These are phyloP conservation scores for Eucalyptus polybractea DNA, from an alignment of 345 rosid genomes.

Conservation along the genomic window DNA sequence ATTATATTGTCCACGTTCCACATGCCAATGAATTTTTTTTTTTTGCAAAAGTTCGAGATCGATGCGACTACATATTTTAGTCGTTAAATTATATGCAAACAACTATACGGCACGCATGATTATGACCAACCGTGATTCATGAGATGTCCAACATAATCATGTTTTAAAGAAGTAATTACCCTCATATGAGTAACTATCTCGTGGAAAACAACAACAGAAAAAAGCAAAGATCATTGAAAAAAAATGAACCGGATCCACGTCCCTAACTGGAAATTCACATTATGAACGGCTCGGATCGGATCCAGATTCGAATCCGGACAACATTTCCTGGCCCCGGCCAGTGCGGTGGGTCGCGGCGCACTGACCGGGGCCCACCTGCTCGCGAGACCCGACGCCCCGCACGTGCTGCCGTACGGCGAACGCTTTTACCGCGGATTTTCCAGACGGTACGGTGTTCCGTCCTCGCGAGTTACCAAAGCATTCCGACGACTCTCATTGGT, in stretches of 20 bases:
- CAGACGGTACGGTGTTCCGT: neutral
- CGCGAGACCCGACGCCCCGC: neutral
- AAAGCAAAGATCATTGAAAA: neutral
- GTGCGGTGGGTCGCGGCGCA: neutral
- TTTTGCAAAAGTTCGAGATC: neutral
- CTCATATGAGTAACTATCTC: neutral
- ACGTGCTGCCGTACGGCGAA: neutral
- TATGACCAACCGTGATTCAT: neutral
- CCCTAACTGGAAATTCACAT: neutral
- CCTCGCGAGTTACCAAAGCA: neutral
- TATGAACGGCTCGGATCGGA: neutral
- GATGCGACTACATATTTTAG: neutral
- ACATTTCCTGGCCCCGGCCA: neutral
- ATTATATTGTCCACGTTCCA: neutral
- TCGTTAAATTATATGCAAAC: neutral
- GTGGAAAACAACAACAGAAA: neutral
- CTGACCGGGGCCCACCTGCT: neutral
- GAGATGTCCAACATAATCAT: neutral
- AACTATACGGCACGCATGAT: neutral
- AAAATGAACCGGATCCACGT: neutral
- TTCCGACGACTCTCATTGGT: neutral
- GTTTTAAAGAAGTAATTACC: neutral
- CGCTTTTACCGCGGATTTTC: neutral
- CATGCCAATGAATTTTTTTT: neutral
- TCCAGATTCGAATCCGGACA: neutral